These are phyloP conservation scores for Cercospora janseana DNA, from an alignment of 2,329 filamentous ascomycete species.

Conservation along the genomic window DNA sequence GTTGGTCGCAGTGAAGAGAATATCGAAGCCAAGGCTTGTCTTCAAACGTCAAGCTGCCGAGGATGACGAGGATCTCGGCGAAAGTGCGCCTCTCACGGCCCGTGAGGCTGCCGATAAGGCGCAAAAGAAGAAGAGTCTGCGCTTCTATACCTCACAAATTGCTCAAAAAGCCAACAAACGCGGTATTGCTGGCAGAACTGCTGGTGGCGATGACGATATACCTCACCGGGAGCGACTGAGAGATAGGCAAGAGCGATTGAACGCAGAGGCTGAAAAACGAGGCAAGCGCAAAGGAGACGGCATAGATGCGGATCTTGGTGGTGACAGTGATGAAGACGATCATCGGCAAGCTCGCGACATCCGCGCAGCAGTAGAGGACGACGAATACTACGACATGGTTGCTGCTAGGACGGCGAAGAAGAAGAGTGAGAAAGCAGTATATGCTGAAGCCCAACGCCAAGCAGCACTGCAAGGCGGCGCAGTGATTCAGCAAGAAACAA, in stretches of 20 bases:
- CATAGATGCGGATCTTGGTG: slow-evolving; percentile 66
- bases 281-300: slow-evolving; percentile 61
- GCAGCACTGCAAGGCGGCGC: slow-evolving; percentile 58
- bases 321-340: slow-evolving; percentile 67
- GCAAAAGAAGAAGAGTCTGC: slow-evolving; percentile 82
- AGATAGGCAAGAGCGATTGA: slow-evolving; percentile 81
- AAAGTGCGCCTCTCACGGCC: slow-evolving; percentile 76
- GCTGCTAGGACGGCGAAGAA: slow-evolving; percentile 62
- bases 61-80: slow-evolving; percentile 86
- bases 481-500: slow-evolving; percentile 64
- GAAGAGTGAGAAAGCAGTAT: slow-evolving; percentile 74
- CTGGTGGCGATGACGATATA: slow-evolving; percentile 76
- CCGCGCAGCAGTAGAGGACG: slow-evolving; percentile 51
- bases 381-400: slow-evolving; percentile 89
- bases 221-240: slow-evolving; percentile 84
- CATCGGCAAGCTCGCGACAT: slow-evolving; percentile 53
- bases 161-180: slow-evolving; percentile 90
- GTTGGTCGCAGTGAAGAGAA: slow-evolving; percentile 50
- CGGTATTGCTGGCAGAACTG: slow-evolving; percentile 67
- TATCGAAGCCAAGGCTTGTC: slow-evolving; percentile 19
- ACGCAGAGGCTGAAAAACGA: slow-evolving; percentile 81
- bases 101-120: slow-evolving; percentile 83
- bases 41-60: slow-evolving; percentile 43
- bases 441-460: slow-evolving; percentile 55
- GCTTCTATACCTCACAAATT: slow-evolving; percentile 98